Evolutionary conservation across 306 rosid species (phyloP).

Genomic region (Begonia peltatifolia): DNA sequence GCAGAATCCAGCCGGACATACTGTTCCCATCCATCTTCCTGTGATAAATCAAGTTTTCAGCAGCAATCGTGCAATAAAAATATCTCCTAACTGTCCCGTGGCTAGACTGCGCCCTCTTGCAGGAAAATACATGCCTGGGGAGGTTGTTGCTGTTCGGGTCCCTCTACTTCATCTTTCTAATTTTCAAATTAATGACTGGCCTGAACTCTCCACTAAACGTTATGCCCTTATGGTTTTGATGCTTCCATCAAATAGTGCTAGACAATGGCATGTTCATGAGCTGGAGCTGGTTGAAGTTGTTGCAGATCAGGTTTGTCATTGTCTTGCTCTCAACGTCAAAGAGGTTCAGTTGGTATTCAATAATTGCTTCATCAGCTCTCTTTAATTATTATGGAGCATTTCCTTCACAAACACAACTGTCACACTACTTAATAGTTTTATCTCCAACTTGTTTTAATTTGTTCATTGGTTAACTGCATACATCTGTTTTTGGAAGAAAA

Average conservation of each 20-base stretch:
- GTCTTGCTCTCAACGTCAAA: slow-evolving; percentile 1
- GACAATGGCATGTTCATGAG: slow-evolving; percentile 91
- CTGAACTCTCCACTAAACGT: slow-evolving; percentile 75
- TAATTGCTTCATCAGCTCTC: background rate
- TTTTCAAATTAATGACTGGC: slow-evolving; percentile 96
- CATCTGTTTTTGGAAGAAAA: background rate
- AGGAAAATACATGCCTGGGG: slow-evolving; percentile 59
- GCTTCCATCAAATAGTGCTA: slow-evolving; percentile 88
- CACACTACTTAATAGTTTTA: too few relatives aligned
- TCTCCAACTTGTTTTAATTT: too few relatives aligned
- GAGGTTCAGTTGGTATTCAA: background rate
- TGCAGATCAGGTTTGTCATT: slow-evolving; percentile 73
- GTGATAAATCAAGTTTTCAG: slow-evolving; percentile 74
- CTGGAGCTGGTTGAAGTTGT: slow-evolving; percentile 96
- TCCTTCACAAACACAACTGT: background rate
- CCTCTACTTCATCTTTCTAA: slow-evolving; percentile 90
- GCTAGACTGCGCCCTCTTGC: slow-evolving; percentile 65
- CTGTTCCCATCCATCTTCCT: slow-evolving; percentile 92
- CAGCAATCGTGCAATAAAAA: slow-evolving; percentile 51
- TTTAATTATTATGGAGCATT: background rate
- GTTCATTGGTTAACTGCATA: too few relatives aligned
- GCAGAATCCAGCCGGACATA: slow-evolving; percentile 81
- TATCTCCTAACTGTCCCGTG: slow-evolving; percentile 74
- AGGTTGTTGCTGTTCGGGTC: slow-evolving; percentile 92
- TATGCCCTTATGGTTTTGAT: slow-evolving; percentile 97